Conservation (phyloP, 768 basidiomycete genomes). For the Russula earlei region DNA sequence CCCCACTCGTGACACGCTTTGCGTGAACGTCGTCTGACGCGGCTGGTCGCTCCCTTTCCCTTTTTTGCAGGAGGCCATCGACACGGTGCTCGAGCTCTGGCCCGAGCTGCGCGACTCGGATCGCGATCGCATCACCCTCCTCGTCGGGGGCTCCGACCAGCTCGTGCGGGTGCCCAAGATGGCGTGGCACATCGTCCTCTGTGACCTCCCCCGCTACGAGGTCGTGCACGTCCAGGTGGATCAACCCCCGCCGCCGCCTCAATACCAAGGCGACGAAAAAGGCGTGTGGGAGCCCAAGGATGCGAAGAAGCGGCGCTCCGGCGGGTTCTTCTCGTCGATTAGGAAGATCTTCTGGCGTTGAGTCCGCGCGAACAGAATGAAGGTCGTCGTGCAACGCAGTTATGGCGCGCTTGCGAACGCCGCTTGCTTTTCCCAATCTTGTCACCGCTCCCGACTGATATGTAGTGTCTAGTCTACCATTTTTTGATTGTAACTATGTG, state of each 20-base stretch:
- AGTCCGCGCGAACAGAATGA: not conserved
- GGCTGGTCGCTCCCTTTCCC: too few relatives aligned
- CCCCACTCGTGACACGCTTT: too few relatives aligned
- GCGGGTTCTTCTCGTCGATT: slow-evolving; percentile 9
- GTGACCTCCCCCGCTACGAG: slow-evolving; percentile 13
- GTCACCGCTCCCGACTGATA: too few relatives aligned
- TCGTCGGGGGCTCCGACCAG: slow-evolving; percentile 7
- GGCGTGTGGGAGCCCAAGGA: not conserved
- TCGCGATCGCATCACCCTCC: slow-evolving; percentile 4
- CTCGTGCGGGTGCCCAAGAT: slow-evolving; percentile 14
- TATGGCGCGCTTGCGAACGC: too few relatives aligned
- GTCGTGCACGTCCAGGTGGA: slow-evolving; percentile 12
- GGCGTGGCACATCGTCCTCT: slow-evolving; percentile 9
- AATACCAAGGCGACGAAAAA: slow-evolving; percentile 11
- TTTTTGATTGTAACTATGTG: too few relatives aligned
- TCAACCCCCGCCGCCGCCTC: slow-evolving; percentile 6
- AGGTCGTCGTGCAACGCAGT: too few relatives aligned
- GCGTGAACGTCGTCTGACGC: not conserved
- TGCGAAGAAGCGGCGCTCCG: not conserved
- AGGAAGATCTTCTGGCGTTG: not conserved
- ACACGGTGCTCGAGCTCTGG: slow-evolving; percentile 8
- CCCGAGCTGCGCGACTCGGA: slow-evolving; percentile 1
- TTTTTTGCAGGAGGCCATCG: slow-evolving; percentile 10
- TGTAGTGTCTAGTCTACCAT: too few relatives aligned
- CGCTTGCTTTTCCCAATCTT: too few relatives aligned